Evolutionary conservation across 352 stramenopile species (phyloP).

Genomic region (Phytophthora vignae): DNA sequence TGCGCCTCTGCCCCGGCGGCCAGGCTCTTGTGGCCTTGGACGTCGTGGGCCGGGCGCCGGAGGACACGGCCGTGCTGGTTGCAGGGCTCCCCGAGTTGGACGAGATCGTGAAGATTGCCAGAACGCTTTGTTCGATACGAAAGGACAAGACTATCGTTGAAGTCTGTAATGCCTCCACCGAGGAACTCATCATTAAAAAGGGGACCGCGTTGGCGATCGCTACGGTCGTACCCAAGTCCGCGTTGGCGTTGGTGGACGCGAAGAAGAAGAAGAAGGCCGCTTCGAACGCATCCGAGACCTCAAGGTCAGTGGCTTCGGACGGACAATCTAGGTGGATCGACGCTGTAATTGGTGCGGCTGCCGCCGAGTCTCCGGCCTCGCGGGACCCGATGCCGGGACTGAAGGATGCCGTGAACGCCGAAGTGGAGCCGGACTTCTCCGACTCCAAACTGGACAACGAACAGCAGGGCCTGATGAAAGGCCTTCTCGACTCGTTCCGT

Average conservation of each 20-base stretch:
- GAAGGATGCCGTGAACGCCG: neutral
- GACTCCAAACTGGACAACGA: neutral
- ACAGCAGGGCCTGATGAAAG: neutral
- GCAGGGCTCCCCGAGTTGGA: neutral
- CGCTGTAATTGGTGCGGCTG: too few relatives aligned
- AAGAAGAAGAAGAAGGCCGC: too few relatives aligned
- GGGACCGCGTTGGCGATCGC: neutral
- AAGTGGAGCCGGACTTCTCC: neutral
- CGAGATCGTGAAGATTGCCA: neutral
- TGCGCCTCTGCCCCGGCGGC: too few relatives aligned
- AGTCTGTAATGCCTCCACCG: constrained; percentile 1
- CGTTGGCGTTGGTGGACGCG: neutral
- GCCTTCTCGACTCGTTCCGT: neutral
- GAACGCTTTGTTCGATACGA: constrained; percentile 1
- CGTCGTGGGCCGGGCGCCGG: neutral
- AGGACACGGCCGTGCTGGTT: neutral
- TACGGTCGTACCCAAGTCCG: neutral
- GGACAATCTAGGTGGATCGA: too few relatives aligned
- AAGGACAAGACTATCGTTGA: neutral
- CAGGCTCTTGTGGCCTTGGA: neutral
- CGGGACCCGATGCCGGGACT: too few relatives aligned
- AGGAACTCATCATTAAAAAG: neutral
- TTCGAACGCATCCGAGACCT: too few relatives aligned
- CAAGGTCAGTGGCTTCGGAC: too few relatives aligned
- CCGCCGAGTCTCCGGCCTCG: too few relatives aligned